Evolutionary conservation across 768 basidiomycete genomes (phyloP).

Genomic region (Polyporus arcularius): DNA sequence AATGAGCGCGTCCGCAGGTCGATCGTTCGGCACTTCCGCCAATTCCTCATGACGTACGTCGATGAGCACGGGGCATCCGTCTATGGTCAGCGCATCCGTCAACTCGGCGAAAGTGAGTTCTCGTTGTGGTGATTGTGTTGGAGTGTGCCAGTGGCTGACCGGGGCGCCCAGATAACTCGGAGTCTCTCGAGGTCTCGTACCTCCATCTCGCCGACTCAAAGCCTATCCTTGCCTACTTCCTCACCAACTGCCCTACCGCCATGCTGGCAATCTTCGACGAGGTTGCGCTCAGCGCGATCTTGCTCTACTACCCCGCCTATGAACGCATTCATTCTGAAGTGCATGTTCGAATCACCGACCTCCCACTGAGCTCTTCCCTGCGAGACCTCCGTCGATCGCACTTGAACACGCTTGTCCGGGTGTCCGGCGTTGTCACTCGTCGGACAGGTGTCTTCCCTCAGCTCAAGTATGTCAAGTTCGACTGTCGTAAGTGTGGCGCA

Average conservation of each 20-base stretch:
- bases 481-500: slow-evolving; percentile 93
- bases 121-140: background rate
- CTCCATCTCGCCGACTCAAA: slow-evolving; percentile 92
- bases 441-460: slow-evolving; percentile 98
- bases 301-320: slow-evolving; percentile 95
- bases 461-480: slow-evolving; percentile 98
- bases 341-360: slow-evolving; percentile 94
- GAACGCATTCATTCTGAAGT: slow-evolving; percentile 97
- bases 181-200: slow-evolving; percentile 97
- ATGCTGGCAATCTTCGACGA: slow-evolving; percentile 96
- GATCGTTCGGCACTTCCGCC: slow-evolving; percentile 89
- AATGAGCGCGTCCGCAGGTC: slow-evolving; percentile 88
- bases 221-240: slow-evolving; percentile 95
- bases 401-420: slow-evolving; percentile 93
- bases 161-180: slow-evolving; percentile 77
- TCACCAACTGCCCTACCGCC: slow-evolving; percentile 89
- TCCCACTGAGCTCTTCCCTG: slow-evolving; percentile 86
- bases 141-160: background rate
- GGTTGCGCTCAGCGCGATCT: slow-evolving; percentile 90
- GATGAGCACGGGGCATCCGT: slow-evolving; percentile 91
- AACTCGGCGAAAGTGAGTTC: slow-evolving; percentile 87
- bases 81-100: slow-evolving; percentile 91
- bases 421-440: slow-evolving; percentile 94
- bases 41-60: slow-evolving; percentile 94
- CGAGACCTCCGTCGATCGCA: slow-evolving; percentile 92